Conservation (phyloP, 495 filamentous ascomycete genomes). For the Bacidia gigantensis region DNA sequence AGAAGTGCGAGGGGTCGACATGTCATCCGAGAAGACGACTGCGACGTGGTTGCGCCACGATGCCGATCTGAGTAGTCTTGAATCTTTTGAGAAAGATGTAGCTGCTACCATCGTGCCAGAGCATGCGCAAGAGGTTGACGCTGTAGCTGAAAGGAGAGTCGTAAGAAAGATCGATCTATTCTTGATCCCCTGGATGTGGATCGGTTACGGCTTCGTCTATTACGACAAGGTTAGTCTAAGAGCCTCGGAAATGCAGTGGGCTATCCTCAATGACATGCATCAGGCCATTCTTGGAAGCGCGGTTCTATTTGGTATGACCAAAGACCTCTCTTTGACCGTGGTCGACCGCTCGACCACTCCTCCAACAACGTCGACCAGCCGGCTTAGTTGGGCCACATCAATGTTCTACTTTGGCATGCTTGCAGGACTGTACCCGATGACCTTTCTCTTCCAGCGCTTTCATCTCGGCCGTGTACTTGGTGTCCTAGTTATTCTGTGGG, state of each 20-base stretch:
- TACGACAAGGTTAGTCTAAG: conserved; percentile 51
- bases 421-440: conserved; percentile 58
- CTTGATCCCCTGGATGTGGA: conserved; percentile 57
- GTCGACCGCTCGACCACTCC: conserved; percentile 39
- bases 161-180: conserved; percentile 57
- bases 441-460: conserved; percentile 53
- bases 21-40: too few relatives aligned
- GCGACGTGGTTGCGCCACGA: too few relatives aligned
- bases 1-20: too few relatives aligned
- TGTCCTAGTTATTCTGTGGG: conserved; percentile 52
- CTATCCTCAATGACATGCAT: background rate
- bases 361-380: conserved; percentile 42
- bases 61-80: background rate
- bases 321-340: conserved; percentile 44
- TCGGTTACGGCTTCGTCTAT: conserved; percentile 62
- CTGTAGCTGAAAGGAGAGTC: conserved; percentile 37
- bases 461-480: conserved; percentile 47
- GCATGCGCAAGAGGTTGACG: conserved; percentile 37
- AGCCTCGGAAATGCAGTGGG: background rate
- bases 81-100: conserved; percentile 28
- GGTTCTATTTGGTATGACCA: conserved; percentile 60
- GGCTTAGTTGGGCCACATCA: conserved; percentile 61
- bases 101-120: conserved; percentile 38
- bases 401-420: conserved; percentile 74
- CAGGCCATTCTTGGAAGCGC: conserved; percentile 62